A percentile compares a stretch with the other conserved stretches of the same genome.
These are phyloP conservation scores for Cryptosporidium felis DNA, from an alignment of 169 alveolate genomes.

Conservation along the genomic window DNA sequence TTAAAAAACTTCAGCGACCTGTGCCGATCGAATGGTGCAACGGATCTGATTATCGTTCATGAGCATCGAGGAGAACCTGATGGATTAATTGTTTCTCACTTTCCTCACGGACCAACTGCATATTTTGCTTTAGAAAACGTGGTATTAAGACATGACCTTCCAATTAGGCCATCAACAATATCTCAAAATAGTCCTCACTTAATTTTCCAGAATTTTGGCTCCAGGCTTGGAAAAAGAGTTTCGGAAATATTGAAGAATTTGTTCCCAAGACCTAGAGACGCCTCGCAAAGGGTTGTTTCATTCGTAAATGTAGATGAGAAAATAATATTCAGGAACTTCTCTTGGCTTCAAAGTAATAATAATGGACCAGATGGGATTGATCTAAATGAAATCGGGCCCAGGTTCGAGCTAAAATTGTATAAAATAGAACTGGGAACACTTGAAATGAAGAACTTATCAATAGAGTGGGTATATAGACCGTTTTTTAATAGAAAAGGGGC, in stretches of 20 bases:
- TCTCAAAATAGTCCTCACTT: constrained; percentile 96
- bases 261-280: constrained; percentile 91
- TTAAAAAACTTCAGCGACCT: constrained; percentile 92
- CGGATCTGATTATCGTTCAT: constrained; percentile 93
- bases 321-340: constrained; percentile 93
- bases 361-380: constrained; percentile 83
- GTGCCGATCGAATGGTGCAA: constrained; percentile 91
- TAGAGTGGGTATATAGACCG: constrained; percentile 97
- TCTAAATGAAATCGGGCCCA: constrained; percentile 94
- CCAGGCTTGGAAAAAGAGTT: constrained; percentile 92
- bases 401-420: constrained; percentile 93
- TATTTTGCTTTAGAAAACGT: constrained; percentile 95
- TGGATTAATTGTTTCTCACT: constrained; percentile 96
- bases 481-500: constrained; percentile 93
- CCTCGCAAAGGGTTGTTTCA: constrained; percentile 88
- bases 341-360: constrained; percentile 82
- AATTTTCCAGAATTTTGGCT: constrained; percentile 92
- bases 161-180: constrained; percentile 93
- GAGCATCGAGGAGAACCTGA: constrained; percentile 97
- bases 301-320: constrained; percentile 91
- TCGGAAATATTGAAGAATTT: constrained; percentile 90
- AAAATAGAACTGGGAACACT: constrained; percentile 96
- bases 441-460: constrained; percentile 95
- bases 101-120: constrained; percentile 99
- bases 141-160: constrained; percentile 96